Conservation (phyloP, 2,329 filamentous ascomycete genomes). For the Graphium sp. region DNA sequence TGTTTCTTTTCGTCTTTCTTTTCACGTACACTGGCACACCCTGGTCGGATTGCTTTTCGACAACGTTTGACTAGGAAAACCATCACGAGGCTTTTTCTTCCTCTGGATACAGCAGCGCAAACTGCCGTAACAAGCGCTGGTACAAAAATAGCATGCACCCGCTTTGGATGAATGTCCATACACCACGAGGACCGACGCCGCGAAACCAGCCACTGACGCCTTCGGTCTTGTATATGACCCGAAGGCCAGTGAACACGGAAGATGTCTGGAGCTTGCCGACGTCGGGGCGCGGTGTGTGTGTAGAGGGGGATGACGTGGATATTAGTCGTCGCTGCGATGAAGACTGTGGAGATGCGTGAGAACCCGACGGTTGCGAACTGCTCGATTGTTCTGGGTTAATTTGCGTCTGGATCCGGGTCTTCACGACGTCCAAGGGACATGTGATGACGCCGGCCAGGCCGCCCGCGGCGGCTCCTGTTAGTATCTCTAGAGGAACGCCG, state of each 20-base stretch:
- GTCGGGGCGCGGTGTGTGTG: slow-evolving; percentile 62
- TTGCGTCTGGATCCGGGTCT: slow-evolving; percentile 91
- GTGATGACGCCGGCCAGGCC: slow-evolving; percentile 89
- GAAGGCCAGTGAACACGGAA: slow-evolving; percentile 70
- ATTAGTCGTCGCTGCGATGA: slow-evolving; percentile 50
- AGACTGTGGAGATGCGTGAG: slow-evolving; percentile 9
- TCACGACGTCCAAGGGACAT: slow-evolving; percentile 92
- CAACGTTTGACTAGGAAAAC: too few relatives aligned
- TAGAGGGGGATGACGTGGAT: slow-evolving; percentile 79
- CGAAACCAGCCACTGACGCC: slow-evolving; percentile 84
- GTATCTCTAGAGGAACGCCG: slow-evolving; percentile 66
- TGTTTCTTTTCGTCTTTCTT: too few relatives aligned
- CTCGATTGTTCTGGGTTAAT: slow-evolving; percentile 28
- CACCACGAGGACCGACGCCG: slow-evolving; percentile 77
- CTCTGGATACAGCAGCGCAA: slow-evolving; percentile 35
- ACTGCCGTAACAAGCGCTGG: slow-evolving; percentile 65
- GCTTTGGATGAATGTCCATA: slow-evolving; percentile 97
- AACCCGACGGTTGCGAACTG: slow-evolving; percentile 5
- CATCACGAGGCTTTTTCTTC: slow-evolving; percentile 10
- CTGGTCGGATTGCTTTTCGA: too few relatives aligned
- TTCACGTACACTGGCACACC: too few relatives aligned
- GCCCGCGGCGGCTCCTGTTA: slow-evolving; percentile 79
- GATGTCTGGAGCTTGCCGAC: slow-evolving; percentile 74
- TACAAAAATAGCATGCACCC: slow-evolving; percentile 95
- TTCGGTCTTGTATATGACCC: slow-evolving; percentile 79